Conservation (phyloP, 2,329 filamentous ascomycete genomes). For the Ascocoryne sarcoides region DNA sequence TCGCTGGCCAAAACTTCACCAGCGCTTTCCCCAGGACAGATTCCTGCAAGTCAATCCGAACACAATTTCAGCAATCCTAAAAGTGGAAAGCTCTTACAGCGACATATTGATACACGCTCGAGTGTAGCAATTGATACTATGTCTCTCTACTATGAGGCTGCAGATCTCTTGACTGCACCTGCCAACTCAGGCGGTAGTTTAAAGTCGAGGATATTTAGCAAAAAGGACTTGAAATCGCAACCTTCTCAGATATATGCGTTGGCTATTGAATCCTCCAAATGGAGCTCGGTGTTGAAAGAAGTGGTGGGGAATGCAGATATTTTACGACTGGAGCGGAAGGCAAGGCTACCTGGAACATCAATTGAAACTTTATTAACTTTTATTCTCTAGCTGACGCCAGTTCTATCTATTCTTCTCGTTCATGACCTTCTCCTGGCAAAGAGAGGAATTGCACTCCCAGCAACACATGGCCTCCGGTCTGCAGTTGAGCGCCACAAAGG, state of each 20-base stretch:
- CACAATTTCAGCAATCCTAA: no score
- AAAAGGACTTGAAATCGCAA: slow-evolving; percentile 65
- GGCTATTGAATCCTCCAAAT: slow-evolving; percentile 80
- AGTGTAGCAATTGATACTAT: no score
- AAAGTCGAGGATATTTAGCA: slow-evolving; percentile 75
- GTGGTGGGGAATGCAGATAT: slow-evolving; percentile 77
- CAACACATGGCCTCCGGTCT: slow-evolving; percentile 67
- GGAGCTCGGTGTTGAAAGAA: slow-evolving; percentile 77
- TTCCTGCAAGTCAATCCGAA: no score
- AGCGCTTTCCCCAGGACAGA: no score
- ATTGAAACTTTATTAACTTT: background rate
- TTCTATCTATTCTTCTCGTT: slow-evolving; percentile 69
- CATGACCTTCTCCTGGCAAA: slow-evolving; percentile 83
- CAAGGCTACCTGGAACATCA: slow-evolving; percentile 30
- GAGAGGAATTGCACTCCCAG: slow-evolving; percentile 71
- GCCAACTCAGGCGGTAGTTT: slow-evolving; percentile 69
- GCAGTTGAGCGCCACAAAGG: slow-evolving; percentile 74
- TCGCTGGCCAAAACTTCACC: no score
- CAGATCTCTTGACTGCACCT: slow-evolving; percentile 57
- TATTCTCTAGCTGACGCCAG: slow-evolving; percentile 59
- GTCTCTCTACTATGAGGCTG: slow-evolving; percentile 94
- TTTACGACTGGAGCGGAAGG: slow-evolving; percentile 76
- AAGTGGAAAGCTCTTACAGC: no score
- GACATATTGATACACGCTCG: no score
- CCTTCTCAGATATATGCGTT: slow-evolving; percentile 81